Evolutionary conservation across 140 eudicot genomes (phyloP).

Genomic region (Ambrosia hybrid): DNA sequence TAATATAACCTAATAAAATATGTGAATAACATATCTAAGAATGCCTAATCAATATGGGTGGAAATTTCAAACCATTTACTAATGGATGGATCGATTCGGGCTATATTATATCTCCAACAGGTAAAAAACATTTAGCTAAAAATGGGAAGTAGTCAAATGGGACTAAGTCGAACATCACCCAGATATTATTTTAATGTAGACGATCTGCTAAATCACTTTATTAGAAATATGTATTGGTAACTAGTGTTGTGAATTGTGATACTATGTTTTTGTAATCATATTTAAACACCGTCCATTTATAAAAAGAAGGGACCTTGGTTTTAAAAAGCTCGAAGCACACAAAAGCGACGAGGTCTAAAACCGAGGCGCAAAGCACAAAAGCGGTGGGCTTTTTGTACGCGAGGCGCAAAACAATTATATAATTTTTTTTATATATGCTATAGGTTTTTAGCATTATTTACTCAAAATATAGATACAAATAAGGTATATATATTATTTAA

Average conservation of each 20-base stretch:
- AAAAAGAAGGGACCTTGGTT: neutral
- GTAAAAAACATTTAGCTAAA: conserved; percentile 3
- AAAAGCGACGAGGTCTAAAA: too few species aligned
- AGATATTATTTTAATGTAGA: neutral
- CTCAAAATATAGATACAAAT: too few species aligned
- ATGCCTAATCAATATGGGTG: conserved; percentile 11
- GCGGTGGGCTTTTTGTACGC: too few species aligned
- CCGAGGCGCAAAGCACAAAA: too few species aligned
- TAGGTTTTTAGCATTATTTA: too few species aligned
- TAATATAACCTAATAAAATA: conserved; percentile 1
- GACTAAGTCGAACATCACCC: neutral
- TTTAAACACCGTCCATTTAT: neutral
- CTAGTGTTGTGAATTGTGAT: too few species aligned
- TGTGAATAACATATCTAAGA: conserved; percentile 11
- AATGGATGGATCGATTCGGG: neutral
- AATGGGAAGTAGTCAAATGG: neutral
- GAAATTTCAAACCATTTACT: neutral
- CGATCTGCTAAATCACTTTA: neutral
- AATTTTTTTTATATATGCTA: too few species aligned
- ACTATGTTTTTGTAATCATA: neutral
- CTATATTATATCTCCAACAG: neutral
- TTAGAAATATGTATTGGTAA: too few species aligned
- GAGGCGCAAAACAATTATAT: too few species aligned
- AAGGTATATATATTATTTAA: too few species aligned
- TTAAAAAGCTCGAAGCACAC: too few species aligned